A percentile compares a stretch with the other conserved stretches of the same genome.
phyloP scores from a whole-genome alignment of 164 flowering plant species.

The Aristolochia contorta region DNA sequence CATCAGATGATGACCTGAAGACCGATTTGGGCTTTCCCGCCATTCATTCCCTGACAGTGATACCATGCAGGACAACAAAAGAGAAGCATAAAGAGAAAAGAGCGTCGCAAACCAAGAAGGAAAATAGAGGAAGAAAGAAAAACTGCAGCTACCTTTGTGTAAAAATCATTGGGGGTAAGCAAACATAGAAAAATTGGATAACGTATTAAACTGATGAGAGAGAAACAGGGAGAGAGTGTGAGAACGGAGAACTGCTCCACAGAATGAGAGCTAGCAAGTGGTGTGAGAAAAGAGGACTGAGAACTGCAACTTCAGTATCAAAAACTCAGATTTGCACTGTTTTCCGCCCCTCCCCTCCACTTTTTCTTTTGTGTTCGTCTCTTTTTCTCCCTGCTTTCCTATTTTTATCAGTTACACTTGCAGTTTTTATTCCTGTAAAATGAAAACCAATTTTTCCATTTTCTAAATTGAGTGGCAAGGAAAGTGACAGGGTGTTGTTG shows the following conservation, averaged over 20 bases:
- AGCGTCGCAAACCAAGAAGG: constrained; percentile 11
- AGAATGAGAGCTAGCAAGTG: no score
- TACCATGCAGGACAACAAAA: constrained; percentile 30
- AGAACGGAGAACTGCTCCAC: no score
- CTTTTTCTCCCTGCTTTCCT: not conserved
- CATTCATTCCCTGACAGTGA: constrained; percentile 54
- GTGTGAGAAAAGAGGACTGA: no score
- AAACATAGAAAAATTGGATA: constrained; percentile 4
- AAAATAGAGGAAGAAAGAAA: constrained; percentile 1
- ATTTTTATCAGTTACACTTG: not conserved
- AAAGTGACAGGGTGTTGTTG: constrained; percentile 55
- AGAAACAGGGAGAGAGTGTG: no score
- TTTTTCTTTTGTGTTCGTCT: not conserved
- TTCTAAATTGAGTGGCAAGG: constrained; percentile 33
- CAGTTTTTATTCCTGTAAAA: not conserved
- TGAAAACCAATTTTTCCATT: not conserved
- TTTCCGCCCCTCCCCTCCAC: not conserved
- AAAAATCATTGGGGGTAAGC: constrained; percentile 5
- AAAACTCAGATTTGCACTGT: constrained; percentile 3
- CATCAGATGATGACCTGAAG: constrained; percentile 11
- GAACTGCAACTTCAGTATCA: not conserved
- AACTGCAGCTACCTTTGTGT: not conserved
- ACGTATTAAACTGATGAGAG: not conserved
- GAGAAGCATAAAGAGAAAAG: constrained; percentile 4
- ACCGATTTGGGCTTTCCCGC: constrained; percentile 33